phyloP scores from a whole-genome alignment of 2,329 filamentous ascomycete species.

The Curvularia sp. region DNA sequence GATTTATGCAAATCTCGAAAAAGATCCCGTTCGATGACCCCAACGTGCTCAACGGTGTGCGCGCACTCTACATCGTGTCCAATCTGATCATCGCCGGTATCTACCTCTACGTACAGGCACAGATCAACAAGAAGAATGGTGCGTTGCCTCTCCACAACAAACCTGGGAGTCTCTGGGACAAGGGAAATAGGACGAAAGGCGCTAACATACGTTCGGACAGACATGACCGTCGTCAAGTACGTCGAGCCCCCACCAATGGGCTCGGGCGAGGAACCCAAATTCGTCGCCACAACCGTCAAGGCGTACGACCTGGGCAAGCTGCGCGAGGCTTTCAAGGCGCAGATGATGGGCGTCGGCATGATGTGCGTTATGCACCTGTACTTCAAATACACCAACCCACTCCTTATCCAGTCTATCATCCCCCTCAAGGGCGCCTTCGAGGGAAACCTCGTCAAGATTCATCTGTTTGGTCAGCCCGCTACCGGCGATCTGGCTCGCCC shows the following conservation, averaged over 20 bases:
- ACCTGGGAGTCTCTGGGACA: too few species aligned
- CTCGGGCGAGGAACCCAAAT: constrained; percentile 91
- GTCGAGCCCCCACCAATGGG: constrained; percentile 95
- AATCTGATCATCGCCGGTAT: constrained; percentile 84
- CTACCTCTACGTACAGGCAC: constrained; percentile 82
- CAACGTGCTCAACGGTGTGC: constrained; percentile 69
- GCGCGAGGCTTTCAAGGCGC: constrained; percentile 82
- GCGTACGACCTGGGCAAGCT: constrained; percentile 92
- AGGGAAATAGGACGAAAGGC: not conserved
- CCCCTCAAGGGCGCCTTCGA: constrained; percentile 95
- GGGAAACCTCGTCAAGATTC: constrained; percentile 94
- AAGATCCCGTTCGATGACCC: constrained; percentile 92
- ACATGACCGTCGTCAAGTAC: constrained; percentile 97
- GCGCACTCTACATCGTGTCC: constrained; percentile 69
- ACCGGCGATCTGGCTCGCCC: constrained; percentile 91
- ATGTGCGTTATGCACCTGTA: constrained; percentile 99
- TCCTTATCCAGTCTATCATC: constrained; percentile 98
- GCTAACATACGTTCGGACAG: constrained; percentile 57
- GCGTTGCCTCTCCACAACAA: constrained; percentile 43
- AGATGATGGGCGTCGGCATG: constrained; percentile 96
- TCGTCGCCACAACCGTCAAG: constrained; percentile 94
- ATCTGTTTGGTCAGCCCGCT: constrained; percentile 85
- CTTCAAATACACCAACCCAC: constrained; percentile 99
- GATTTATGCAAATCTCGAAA: constrained; percentile 98
- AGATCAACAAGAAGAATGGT: constrained; percentile 99